Evolutionary conservation across 768 basidiomycete species (phyloP), one percentile per base, ranked within the genome.

Genomic region (Calocera viscosa): DNA sequence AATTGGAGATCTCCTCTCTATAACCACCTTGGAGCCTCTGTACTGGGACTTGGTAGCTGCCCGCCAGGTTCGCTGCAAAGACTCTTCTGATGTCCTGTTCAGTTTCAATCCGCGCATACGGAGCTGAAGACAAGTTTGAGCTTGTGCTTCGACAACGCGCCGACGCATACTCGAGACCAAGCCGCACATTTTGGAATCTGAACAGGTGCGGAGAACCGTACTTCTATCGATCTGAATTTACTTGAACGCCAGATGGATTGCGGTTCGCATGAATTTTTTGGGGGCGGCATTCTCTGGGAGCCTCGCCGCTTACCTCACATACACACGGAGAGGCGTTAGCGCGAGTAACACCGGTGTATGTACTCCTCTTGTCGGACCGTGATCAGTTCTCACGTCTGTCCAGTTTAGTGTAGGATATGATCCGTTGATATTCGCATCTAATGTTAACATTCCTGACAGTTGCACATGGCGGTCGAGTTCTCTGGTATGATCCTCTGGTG

Each of bases 221-320:
- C 19, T 17, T 3, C 24, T 8, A 24, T 24, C 43, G 39, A 40
- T 17, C 19, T 19, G 43, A 17, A 24, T 19, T 8, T 8, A 17
- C 19, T 24, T 19, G 39, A 40, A 40, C 39, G 7, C 43, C 53
- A 63, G 82, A 65, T 83, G 82, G 83, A 73, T 82, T 49, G 77
- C 75, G 66, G 73, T 81, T 60, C 78, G 82, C 67, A 79, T 91
- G 43, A 89, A 91, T 72, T 72, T 80, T 40, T 74, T 88, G 2
- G 85, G 84, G 1, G 80, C 78, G 2, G 28, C 84, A 12, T 88
- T 88, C 72, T 78, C 83, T 0, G 75, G 82, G 10, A 74, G 75
- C 1, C 75, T 88, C 2, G 85, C 84, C n/a, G 74, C 79, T 1
- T 86, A 85, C 72, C 77, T 88, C 14, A 71, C 76, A 14, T 78